A percentile compares a stretch with the other conserved stretches of the same genome.
Conservation (phyloP, 495 filamentous ascomycete species). For the Collariella sp. region DNA sequence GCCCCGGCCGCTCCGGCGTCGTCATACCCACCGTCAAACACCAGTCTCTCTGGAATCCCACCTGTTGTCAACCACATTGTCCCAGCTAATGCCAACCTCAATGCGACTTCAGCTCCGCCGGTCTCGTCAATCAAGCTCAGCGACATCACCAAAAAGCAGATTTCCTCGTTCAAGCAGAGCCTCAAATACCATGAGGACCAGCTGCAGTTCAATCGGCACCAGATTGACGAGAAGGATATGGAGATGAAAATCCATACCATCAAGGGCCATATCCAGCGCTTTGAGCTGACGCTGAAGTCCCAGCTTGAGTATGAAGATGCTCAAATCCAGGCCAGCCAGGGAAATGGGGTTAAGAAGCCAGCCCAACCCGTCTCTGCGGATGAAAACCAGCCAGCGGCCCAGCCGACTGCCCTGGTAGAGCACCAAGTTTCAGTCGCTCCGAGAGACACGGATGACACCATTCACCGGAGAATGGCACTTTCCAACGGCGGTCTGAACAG, state of each 20-base stretch:
- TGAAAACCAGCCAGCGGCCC: neutral
- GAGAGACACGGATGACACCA: constrained; percentile 5
- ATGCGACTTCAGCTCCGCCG: constrained; percentile 24
- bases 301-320: constrained; percentile 32
- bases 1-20: constrained; percentile 11
- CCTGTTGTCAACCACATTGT: constrained; percentile 4
- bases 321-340: constrained; percentile 4
- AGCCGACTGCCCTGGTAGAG: neutral
- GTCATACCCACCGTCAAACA: constrained; percentile 8
- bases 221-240: constrained; percentile 41
- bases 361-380: neutral
- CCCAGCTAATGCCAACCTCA: constrained; percentile 20
- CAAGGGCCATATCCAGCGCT: constrained; percentile 28
- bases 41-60: constrained; percentile 4
- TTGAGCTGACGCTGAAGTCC: constrained; percentile 29
- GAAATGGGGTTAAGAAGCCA: no score
- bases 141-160: constrained; percentile 41
- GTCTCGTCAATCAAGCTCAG: constrained; percentile 40
- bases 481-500: constrained; percentile 3
- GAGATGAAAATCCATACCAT: constrained; percentile 25
- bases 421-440: neutral
- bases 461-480: neutral
- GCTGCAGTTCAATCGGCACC: constrained; percentile 40
- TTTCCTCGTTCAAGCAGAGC: constrained; percentile 36
- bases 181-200: constrained; percentile 42